Conservation (phyloP, 1,284 basidiomycete species). For the Cystobasidiaceae sp. region DNA sequence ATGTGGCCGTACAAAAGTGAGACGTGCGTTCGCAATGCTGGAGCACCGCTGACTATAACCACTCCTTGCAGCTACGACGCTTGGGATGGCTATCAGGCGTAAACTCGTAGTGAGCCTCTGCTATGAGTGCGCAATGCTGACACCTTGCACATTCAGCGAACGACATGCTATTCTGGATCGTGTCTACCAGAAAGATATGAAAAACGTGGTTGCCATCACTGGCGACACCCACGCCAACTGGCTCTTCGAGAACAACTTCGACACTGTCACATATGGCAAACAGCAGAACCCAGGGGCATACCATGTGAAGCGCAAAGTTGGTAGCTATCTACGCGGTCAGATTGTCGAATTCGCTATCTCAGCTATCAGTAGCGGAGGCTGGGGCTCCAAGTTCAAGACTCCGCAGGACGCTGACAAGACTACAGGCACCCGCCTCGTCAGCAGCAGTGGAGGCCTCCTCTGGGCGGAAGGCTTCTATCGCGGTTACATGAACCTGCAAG, state of each 20-base stretch:
- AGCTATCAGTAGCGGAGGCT: slow-evolving; percentile 54
- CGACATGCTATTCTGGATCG: not conserved
- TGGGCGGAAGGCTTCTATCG: slow-evolving; percentile 62
- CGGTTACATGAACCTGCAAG: slow-evolving; percentile 53
- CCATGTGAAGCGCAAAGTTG: slow-evolving; percentile 55
- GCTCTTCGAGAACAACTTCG: slow-evolving; percentile 51
- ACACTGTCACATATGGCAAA: not conserved
- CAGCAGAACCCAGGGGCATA: slow-evolving; percentile 31
- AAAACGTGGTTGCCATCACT: slow-evolving; percentile 54
- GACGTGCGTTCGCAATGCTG: no score
- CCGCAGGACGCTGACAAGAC: slow-evolving; percentile 48
- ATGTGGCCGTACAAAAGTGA: no score
- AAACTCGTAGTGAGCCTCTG: slow-evolving; percentile 57
- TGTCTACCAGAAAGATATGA: no score
- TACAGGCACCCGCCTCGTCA: no score
- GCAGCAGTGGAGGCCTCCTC: slow-evolving; percentile 57
- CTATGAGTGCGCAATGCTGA: slow-evolving; percentile 53
- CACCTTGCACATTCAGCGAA: not conserved
- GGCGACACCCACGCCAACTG: slow-evolving; percentile 65
- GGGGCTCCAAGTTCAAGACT: not conserved
- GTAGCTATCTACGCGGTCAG: slow-evolving; percentile 57
- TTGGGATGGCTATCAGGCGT: slow-evolving; percentile 64
- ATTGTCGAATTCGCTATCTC: slow-evolving; percentile 67
- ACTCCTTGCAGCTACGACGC: no score
- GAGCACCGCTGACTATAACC: no score